Percentiles rank a stretch among this genome's conserved stretches.
Conservation (phyloP, 2,329 filamentous ascomycete species). For the Pseudopithomyces chartarum region DNA sequence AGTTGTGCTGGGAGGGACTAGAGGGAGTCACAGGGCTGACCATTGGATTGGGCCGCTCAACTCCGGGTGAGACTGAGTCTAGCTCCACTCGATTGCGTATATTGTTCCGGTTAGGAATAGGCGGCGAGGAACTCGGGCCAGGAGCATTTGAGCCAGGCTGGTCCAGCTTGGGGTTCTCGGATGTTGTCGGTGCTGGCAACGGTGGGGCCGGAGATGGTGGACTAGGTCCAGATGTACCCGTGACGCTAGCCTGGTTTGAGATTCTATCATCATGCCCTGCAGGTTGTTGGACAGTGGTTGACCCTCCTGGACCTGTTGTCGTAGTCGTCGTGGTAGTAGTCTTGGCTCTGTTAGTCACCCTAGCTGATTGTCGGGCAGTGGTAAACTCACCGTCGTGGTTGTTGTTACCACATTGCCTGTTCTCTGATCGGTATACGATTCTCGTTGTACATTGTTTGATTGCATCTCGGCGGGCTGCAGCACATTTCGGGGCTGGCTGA, state of each 20-base stretch:
- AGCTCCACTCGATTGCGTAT: constrained; percentile 42
- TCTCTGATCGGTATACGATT: constrained; percentile 36
- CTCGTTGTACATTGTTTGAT: constrained; percentile 32
- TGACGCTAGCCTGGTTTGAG: constrained; percentile 28
- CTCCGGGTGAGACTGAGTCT: constrained; percentile 38
- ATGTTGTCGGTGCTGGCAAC: constrained; percentile 4
- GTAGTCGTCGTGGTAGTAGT: constrained; percentile 45
- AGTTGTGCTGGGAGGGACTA: constrained; percentile 38
- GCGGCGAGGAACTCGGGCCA: constrained; percentile 29
- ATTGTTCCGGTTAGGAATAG: constrained; percentile 42
- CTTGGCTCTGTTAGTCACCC: background rate
- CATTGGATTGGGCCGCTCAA: constrained; percentile 41
- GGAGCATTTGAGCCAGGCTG: constrained; percentile 3
- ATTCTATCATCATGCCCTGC: constrained; percentile 8
- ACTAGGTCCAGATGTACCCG: constrained; percentile 39
- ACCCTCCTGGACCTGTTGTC: constrained; percentile 40
- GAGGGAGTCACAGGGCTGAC: constrained; percentile 32
- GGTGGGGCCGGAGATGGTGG: constrained; percentile 37
- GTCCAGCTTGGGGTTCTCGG: background rate
- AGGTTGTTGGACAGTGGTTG: constrained; percentile 39
- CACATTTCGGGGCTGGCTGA: constrained; percentile 1
- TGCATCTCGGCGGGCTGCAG: constrained; percentile 10
- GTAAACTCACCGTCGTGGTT: constrained; percentile 29
- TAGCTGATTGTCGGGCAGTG: too few relatives aligned
- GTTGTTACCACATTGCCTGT: constrained; percentile 43